Evolutionary conservation across 306 rosid genomes (phyloP).

Genomic region (Acacia confusa): DNA sequence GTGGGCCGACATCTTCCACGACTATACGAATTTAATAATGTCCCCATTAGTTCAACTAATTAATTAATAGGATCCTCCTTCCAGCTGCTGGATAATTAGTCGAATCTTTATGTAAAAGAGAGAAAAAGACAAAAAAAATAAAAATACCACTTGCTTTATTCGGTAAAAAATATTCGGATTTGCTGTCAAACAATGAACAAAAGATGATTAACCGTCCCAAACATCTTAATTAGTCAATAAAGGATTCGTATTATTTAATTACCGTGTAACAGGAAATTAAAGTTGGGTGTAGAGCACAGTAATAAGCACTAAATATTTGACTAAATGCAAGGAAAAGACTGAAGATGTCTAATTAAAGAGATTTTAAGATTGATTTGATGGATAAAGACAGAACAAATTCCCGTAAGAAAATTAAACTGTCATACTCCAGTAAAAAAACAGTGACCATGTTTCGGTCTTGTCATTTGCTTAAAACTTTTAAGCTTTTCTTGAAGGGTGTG

Average conservation of each 20-base stretch:
- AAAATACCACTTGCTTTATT: slow-evolving; percentile 39
- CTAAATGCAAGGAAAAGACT: slow-evolving; percentile 20
- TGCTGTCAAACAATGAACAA: slow-evolving; percentile 34
- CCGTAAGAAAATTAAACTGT: slow-evolving; percentile 19
- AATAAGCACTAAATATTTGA: slow-evolving; percentile 36
- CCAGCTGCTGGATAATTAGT: slow-evolving; percentile 38
- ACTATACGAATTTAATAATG: background rate
- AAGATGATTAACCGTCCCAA: slow-evolving; percentile 41
- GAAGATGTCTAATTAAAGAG: slow-evolving; percentile 15
- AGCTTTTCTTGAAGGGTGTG: too few species aligned
- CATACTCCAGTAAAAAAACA: background rate
- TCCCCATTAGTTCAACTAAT: background rate
- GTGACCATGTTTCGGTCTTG: background rate
- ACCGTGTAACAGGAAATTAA: slow-evolving; percentile 6
- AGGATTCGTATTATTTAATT: slow-evolving; percentile 30
- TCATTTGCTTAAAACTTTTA: background rate
- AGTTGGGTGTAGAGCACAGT: slow-evolving; percentile 28
- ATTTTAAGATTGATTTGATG: slow-evolving; percentile 39
- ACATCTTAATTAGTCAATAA: slow-evolving; percentile 40
- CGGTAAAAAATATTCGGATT: slow-evolving; percentile 44
- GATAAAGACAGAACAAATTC: slow-evolving; percentile 38
- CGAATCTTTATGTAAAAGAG: slow-evolving; percentile 5
- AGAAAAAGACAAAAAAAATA: background rate
- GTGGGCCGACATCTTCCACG: slow-evolving; percentile 29
- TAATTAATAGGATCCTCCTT: slow-evolving; percentile 21